These are phyloP conservation scores for Ophiostoma pallidulum DNA, from an alignment of 2,329 filamentous ascomycete genomes.

Conservation along the genomic window DNA sequence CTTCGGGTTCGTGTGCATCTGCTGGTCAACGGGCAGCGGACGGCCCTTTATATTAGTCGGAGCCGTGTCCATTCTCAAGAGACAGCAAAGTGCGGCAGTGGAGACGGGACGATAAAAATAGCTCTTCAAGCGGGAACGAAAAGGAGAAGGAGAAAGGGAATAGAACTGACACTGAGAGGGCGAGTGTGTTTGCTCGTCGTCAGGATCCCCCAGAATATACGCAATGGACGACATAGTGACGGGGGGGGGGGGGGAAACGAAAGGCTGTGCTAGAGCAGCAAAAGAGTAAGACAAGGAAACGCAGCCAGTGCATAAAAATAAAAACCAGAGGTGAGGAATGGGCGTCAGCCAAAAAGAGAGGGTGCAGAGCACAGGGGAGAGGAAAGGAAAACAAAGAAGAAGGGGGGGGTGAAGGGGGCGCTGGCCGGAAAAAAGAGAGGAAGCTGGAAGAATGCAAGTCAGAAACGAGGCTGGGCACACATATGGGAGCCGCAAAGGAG, in stretches of 20 bases:
- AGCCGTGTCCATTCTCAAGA: not conserved
- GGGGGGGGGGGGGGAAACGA: not conserved
- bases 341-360: not conserved
- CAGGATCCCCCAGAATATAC: slow-evolving; percentile 6
- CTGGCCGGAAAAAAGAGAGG: not conserved
- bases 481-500: not conserved
- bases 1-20: slow-evolving; percentile 1
- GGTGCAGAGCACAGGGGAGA: not conserved
- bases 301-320: slow-evolving; percentile 3
- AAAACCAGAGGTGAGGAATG: slow-evolving; percentile 1
- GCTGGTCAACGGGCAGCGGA: not conserved
- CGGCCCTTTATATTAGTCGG: slow-evolving; percentile 8
- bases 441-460: slow-evolving; percentile 5
- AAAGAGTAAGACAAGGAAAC: not conserved
- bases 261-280: not conserved
- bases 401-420: not conserved
- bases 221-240: not conserved
- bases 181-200: slow-evolving; percentile 1
- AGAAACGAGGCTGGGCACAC: slow-evolving; percentile 1
- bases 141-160: not conserved
- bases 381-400: not conserved
- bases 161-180: not conserved
- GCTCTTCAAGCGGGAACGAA: not conserved
- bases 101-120: not conserved
- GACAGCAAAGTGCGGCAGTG: not conserved